A percentile compares a stretch with the other conserved stretches of the same genome.
These are phyloP conservation scores for Arthromyces matolae DNA, from an alignment of 768 basidiomycete genomes.

Conservation along the genomic window DNA sequence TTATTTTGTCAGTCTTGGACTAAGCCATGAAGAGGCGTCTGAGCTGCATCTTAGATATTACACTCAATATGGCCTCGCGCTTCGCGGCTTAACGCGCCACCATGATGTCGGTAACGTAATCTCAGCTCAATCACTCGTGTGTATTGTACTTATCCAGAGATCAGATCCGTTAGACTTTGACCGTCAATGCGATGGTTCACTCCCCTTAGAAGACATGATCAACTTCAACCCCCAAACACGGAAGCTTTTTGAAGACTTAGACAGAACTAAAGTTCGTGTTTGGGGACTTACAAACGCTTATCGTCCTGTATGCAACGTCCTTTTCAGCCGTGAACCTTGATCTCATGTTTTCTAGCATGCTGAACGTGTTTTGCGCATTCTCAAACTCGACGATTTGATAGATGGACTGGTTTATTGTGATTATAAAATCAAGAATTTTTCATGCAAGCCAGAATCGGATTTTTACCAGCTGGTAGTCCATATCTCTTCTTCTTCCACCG, in stretches of 20 bases:
- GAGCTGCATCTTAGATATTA: conserved; percentile 72
- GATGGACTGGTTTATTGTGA: conserved; percentile 80
- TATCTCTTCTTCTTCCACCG: conserved; percentile 1
- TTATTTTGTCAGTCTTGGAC: conserved; percentile 70
- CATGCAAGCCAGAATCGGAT: conserved; percentile 77
- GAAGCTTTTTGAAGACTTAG: conserved; percentile 73
- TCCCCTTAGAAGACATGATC: conserved; percentile 80
- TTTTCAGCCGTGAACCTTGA: not conserved
- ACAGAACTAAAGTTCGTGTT: conserved; percentile 69
- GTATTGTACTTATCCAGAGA: conserved; percentile 1
- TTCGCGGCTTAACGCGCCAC: conserved; percentile 73
- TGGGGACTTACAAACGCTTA: conserved; percentile 91
- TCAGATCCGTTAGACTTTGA: conserved; percentile 84
- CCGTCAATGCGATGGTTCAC: conserved; percentile 74
- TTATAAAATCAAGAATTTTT: conserved; percentile 61
- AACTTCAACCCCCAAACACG: conserved; percentile 57
- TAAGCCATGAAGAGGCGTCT: conserved; percentile 65
- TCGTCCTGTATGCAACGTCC: conserved; percentile 44
- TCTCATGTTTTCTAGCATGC: conserved; percentile 57
- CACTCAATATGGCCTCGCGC: conserved; percentile 75
- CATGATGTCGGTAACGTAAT: conserved; percentile 61
- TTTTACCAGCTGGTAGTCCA: conserved; percentile 58
- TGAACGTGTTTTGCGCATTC: conserved; percentile 69
- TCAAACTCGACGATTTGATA: conserved; percentile 67
- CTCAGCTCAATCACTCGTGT: not conserved